Conservation (phyloP, 441 rosid species). For the Macaranga tanarius region DNA sequence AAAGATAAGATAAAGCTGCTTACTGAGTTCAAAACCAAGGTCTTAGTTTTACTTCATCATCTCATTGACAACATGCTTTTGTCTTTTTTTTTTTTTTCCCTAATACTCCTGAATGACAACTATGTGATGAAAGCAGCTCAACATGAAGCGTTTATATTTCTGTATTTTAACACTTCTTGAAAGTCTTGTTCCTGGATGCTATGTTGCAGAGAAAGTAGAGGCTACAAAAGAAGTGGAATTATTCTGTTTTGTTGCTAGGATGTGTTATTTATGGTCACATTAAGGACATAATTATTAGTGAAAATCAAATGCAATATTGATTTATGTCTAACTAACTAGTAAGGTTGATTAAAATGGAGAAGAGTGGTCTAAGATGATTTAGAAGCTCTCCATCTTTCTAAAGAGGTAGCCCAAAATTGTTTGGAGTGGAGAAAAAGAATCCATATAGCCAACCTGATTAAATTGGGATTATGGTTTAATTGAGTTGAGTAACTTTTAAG, state of each 20-base stretch:
- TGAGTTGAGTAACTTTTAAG: too few species aligned
- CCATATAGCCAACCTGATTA: too few species aligned
- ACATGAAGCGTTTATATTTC: not conserved
- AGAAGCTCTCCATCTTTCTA: too few species aligned
- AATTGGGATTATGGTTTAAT: too few species aligned
- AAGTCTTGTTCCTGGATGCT: not conserved
- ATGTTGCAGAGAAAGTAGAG: too few species aligned
- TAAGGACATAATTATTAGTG: not conserved
- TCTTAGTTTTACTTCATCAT: constrained; percentile 21
- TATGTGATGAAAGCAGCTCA: not conserved
- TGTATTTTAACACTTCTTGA: not conserved
- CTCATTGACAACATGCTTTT: not conserved
- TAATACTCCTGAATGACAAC: not conserved
- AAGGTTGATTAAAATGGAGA: not conserved
- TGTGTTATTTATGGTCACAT: not conserved
- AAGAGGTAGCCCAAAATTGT: too few species aligned
- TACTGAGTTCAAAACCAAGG: constrained; percentile 71
- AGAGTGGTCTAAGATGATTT: too few species aligned
- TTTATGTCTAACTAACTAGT: not conserved
- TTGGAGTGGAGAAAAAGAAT: too few species aligned
- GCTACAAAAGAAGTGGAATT: too few species aligned
- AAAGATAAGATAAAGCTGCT: constrained; percentile 64
- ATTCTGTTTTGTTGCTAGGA: not conserved
- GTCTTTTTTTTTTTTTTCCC: not conserved
- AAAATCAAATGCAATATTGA: not conserved